Percentiles rank a stretch among this genome's conserved stretches.
phyloP scores from a whole-genome alignment of 257 asterid species.

The Solanum peruvianum region DNA sequence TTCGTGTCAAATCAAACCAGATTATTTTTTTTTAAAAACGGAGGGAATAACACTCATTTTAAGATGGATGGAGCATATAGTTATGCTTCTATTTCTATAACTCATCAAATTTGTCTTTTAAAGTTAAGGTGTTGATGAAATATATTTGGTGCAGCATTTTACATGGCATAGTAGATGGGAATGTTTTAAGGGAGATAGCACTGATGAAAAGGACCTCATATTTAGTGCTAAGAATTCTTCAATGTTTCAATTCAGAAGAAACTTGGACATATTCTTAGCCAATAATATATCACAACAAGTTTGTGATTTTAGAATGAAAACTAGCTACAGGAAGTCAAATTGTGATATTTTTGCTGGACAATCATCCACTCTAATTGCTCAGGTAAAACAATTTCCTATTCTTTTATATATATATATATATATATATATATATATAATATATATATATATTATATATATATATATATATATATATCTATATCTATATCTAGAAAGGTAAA shows the following conservation, averaged over 20 bases:
- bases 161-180: slow-evolving; percentile 1
- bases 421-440: background rate
- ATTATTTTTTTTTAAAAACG: too few species aligned
- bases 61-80: too few species aligned
- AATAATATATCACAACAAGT: background rate
- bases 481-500: background rate
- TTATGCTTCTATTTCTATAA: too few species aligned
- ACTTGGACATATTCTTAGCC: background rate
- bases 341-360: background rate
- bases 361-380: background rate
- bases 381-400: background rate
- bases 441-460: too few species aligned
- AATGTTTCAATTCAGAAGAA: background rate
- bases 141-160: background rate
- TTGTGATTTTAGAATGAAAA: background rate
- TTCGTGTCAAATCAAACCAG: too few species aligned
- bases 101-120: background rate
- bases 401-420: background rate
- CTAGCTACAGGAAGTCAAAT: background rate
- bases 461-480: too few species aligned
- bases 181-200: slow-evolving; percentile 2
- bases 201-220: background rate
- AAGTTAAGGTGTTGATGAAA: background rate
- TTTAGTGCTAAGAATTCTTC: background rate
- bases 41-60: too few species aligned